Evolutionary conservation across 106 monocot species (phyloP).

Genomic region (Allium fistulosum): DNA sequence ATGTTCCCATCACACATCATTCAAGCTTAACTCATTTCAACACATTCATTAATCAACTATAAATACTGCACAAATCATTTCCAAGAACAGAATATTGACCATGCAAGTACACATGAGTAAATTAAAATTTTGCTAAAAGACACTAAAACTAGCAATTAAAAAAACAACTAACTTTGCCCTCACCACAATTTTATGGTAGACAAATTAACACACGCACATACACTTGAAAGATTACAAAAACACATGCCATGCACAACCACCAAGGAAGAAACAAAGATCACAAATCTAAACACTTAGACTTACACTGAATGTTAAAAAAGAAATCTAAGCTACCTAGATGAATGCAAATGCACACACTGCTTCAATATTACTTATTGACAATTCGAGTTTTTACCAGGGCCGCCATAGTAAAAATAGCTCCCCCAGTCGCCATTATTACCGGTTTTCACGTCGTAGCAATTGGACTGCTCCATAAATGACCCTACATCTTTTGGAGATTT

Average conservation of each 20-base stretch:
- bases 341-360: not conserved
- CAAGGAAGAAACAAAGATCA: not conserved
- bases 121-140: constrained; percentile 1
- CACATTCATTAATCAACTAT: not conserved
- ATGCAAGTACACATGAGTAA: not conserved
- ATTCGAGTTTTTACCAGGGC: constrained; percentile 35
- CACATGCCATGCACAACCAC: too few relatives aligned
- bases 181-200: constrained; percentile 1
- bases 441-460: constrained; percentile 44
- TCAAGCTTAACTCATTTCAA: not conserved
- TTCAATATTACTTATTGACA: constrained; percentile 20
- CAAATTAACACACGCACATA: too few relatives aligned
- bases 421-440: constrained; percentile 42
- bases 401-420: constrained; percentile 46
- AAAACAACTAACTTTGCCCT: not conserved
- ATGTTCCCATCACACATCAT: not conserved
- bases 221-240: too few relatives aligned
- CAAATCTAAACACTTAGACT: not conserved
- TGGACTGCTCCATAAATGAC: constrained; percentile 34
- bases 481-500: constrained; percentile 24
- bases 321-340: not conserved
- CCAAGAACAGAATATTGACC: constrained; percentile 3
- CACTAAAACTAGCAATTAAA: not conserved
- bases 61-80: not conserved
- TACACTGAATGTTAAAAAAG: constrained; percentile 7